These are phyloP conservation scores for Grosmannia clavigera DNA, from an alignment of 2,329 filamentous ascomycete species.

Conservation along the genomic window DNA sequence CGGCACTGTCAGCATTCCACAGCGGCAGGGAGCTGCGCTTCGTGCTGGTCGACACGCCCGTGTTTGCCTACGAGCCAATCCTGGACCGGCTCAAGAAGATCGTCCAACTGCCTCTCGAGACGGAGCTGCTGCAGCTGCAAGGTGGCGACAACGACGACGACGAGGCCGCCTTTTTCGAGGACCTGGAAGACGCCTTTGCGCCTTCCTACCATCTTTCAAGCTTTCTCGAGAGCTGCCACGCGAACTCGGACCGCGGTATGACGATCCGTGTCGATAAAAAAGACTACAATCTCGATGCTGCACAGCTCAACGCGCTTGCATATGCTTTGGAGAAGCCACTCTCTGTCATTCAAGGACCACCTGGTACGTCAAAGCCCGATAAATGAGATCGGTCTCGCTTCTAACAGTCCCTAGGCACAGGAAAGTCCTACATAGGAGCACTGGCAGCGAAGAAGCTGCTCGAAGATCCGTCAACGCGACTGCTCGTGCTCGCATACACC, in stretches of 20 bases:
- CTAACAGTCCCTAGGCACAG: background rate
- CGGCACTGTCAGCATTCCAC: constrained; percentile 32
- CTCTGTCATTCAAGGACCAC: constrained; percentile 59
- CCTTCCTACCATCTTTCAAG: background rate
- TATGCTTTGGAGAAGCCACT: constrained; percentile 37
- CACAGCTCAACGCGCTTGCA: background rate
- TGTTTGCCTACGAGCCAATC: constrained; percentile 59
- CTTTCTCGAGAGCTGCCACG: background rate
- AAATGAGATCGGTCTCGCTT: background rate
- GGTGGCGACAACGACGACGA: background rate
- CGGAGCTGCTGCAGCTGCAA: constrained; percentile 32
- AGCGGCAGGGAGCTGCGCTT: constrained; percentile 27
- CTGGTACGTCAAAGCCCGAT: constrained; percentile 31
- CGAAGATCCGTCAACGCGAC: constrained; percentile 14
- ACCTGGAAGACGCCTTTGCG: background rate
- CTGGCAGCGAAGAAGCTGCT: constrained; percentile 43
- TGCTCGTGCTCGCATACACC: constrained; percentile 56
- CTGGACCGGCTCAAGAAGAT: constrained; percentile 45
- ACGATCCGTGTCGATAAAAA: background rate
- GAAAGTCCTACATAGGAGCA: constrained; percentile 36
- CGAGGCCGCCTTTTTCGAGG: background rate
- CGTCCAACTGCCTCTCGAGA: constrained; percentile 40
- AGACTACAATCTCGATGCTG: background rate
- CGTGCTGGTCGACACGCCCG: constrained; percentile 48
- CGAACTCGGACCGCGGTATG: background rate